Evolutionary conservation across 2,329 filamentous ascomycete species (phyloP), one percentile per base, ranked within the genome.

Genomic region (Arthroderma sp.): DNA sequence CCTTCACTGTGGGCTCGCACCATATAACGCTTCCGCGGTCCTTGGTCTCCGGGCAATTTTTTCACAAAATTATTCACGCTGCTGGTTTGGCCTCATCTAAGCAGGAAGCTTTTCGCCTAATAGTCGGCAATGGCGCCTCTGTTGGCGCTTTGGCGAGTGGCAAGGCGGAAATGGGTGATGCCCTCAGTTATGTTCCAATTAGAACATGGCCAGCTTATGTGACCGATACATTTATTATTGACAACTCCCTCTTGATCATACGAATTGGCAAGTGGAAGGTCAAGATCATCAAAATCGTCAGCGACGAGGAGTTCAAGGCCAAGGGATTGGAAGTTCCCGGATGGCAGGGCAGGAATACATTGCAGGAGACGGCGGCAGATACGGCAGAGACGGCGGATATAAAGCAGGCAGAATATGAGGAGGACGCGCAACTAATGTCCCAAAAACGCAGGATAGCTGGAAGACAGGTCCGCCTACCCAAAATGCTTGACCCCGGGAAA

Each of bases 181-280:
- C 60, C 5, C 56, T 79, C 30, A 61, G 63, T 2, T 80, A 75
- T 58, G 66, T 66, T 0, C 67, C 68, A 1, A 67, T 77, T 29
- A 66, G 66, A 34, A 54, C 65, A 2, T 68, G 68, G 59, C 53
- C 57, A 1, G 53, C 58, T 0, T 58, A 63, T 1, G 65, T 68
- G 39, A 70, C 69, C 0, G 56, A 69, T 10, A 64, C 70, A 11
- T 74, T 68, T 44, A 58, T 78, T 32, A 57, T 76, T 4, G 68
- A 73, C 28, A 70, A 62, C 29, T 62, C 70, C 1, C 56, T 73
- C 2, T 51, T 81, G n/a, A 67, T 80, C 6, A 51, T 80, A 6
- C 65, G 74, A 48, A 53, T 71, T 1, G 77, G 77, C 5, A 81
- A 81, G 55, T 77, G 73, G 68, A 78, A 74, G 53, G 65, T 79